A percentile compares a stretch with the other conserved stretches of the same genome.
Conservation (phyloP, 2,329 filamentous ascomycete species). For the Lachnellula cervina region DNA sequence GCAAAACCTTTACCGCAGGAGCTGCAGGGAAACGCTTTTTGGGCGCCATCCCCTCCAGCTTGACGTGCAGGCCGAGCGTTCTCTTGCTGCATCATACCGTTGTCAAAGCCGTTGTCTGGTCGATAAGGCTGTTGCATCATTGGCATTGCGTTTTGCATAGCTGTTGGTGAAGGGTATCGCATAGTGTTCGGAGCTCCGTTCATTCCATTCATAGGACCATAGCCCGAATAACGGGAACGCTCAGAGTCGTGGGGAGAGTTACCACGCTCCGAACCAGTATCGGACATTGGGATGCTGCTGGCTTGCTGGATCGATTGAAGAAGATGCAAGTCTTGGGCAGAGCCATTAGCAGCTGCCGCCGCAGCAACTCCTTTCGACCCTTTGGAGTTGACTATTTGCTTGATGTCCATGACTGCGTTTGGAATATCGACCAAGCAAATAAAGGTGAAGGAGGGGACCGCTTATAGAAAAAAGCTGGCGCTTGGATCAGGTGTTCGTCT, state of each 20-base stretch:
- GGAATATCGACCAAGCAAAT: neutral
- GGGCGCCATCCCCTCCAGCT: constrained; percentile 22
- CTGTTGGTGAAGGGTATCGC: constrained; percentile 33
- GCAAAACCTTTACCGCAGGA: constrained; percentile 92
- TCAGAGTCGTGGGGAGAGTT: constrained; percentile 33
- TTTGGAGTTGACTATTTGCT: constrained; percentile 34
- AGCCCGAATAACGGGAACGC: constrained; percentile 32
- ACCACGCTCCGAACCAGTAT: constrained; percentile 31
- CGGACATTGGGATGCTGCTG: constrained; percentile 29
- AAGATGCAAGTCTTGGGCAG: constrained; percentile 30
- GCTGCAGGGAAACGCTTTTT: constrained; percentile 80
- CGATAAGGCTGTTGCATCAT: constrained; percentile 32
- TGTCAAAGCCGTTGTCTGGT: constrained; percentile 27
- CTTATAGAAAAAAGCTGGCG: constrained; percentile 23
- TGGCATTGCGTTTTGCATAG: constrained; percentile 31
- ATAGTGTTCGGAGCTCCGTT: constrained; percentile 26
- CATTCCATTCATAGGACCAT: constrained; percentile 28
- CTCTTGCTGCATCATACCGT: constrained; percentile 29
- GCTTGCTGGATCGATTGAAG: constrained; percentile 32
- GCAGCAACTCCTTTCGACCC: constrained; percentile 27
- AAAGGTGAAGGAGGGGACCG: constrained; percentile 8
- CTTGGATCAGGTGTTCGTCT: constrained; percentile 32
- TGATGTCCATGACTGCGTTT: constrained; percentile 31
- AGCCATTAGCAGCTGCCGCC: constrained; percentile 24
- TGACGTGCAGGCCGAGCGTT: constrained; percentile 14